phyloP scores from a whole-genome alignment of 371 early-diverging fungal species.

The Phascolomyces articulosus region DNA sequence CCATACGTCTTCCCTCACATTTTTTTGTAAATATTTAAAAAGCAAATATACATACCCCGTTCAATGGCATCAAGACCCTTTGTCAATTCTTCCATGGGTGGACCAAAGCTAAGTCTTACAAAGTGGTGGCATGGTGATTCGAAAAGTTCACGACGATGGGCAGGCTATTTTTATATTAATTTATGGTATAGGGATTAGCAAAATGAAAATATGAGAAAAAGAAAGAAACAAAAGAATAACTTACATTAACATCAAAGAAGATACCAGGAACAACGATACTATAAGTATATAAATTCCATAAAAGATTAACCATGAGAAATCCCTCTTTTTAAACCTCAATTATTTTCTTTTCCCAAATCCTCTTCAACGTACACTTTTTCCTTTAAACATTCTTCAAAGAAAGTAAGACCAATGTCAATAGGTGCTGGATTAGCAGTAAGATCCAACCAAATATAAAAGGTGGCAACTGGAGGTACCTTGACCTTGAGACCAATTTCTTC shows the following conservation, averaged over 20 bases:
- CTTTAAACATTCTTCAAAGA: conserved; percentile 53
- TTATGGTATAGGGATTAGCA: not conserved
- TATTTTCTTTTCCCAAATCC: not conserved
- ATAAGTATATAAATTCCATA: not conserved
- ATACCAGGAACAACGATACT: conserved; percentile 52
- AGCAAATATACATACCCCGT: conserved; percentile 23
- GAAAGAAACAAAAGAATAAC: no score
- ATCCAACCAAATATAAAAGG: conserved; percentile 57
- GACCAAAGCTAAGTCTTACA: conserved; percentile 53
- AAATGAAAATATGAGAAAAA: no score
- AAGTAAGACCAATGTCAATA: conserved; percentile 48
- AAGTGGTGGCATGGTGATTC: conserved; percentile 55
- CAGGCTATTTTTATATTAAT: conserved; percentile 27
- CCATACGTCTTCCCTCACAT: not conserved
- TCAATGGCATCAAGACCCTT: conserved; percentile 51
- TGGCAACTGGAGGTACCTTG: conserved; percentile 41
- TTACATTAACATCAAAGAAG: conserved; percentile 56
- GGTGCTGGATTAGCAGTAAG: conserved; percentile 42
- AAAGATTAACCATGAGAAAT: not conserved
- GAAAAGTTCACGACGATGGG: conserved; percentile 51
- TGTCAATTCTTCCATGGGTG: conserved; percentile 46
- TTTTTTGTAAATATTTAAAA: not conserved
- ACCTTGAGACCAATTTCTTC: conserved; percentile 42
- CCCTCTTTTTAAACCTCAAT: not conserved
- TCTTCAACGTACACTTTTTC: conserved; percentile 45